These are phyloP conservation scores for Venturia pyrina DNA, from an alignment of 2,329 filamentous ascomycete genomes.

Conservation along the genomic window DNA sequence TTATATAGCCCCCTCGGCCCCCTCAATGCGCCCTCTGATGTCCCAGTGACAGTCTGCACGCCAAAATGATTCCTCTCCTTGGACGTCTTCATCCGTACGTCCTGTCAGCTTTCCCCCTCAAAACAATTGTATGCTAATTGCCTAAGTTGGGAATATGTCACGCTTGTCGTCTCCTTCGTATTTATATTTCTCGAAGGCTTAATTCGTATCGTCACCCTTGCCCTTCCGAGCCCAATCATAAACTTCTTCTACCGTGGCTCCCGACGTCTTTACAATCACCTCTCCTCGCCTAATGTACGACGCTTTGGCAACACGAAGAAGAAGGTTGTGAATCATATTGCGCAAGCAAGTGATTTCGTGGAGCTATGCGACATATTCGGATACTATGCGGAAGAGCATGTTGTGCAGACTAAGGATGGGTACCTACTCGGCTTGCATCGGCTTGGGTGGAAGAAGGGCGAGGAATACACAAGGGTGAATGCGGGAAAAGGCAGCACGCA, in stretches of 20 bases:
- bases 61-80: slow-evolving; percentile 50
- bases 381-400: slow-evolving; percentile 91
- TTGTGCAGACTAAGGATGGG: slow-evolving; percentile 88
- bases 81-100: slow-evolving; percentile 42
- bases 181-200: slow-evolving; percentile 74
- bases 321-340: slow-evolving; percentile 66
- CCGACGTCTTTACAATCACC: slow-evolving; percentile 68
- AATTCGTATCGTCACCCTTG: slow-evolving; percentile 77
- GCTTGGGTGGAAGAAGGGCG: slow-evolving; percentile 70
- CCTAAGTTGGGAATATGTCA: slow-evolving; percentile 63
- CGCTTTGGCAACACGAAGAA: slow-evolving; percentile 59
- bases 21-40: neutral
- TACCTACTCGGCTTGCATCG: slow-evolving; percentile 87
- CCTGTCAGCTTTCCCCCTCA: neutral
- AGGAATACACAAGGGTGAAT: slow-evolving; percentile 70
- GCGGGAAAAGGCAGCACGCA: slow-evolving; percentile 53
- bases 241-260: slow-evolving; percentile 74
- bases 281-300: slow-evolving; percentile 60
- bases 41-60: neutral
- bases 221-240: slow-evolving; percentile 74
- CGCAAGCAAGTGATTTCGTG: slow-evolving; percentile 81
- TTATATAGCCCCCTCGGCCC: neutral
- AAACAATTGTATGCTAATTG: neutral
- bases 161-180: slow-evolving; percentile 71
- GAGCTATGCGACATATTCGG: slow-evolving; percentile 88